A percentile compares a stretch with the other conserved stretches of the same genome.
These are phyloP conservation scores for Cerrena zonata DNA, from an alignment of 1,284 basidiomycete species.

Conservation along the genomic window DNA sequence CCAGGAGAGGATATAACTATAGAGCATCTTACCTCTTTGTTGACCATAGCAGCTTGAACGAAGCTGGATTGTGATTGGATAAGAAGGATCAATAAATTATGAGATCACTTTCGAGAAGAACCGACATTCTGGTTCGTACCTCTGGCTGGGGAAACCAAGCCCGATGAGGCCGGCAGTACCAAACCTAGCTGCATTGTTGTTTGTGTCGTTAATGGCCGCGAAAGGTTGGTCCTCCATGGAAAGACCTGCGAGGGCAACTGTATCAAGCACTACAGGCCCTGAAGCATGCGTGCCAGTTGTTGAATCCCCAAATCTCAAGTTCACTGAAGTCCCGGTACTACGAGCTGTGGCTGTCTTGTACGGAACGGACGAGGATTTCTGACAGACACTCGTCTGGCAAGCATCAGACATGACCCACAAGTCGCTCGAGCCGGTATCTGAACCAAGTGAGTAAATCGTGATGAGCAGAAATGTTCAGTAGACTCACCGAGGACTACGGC, in stretches of 20 bases:
- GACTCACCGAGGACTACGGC: conserved; percentile 25
- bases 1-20: neutral
- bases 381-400: conserved; percentile 21
- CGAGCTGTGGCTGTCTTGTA: conserved; percentile 23
- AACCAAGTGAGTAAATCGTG: neutral
- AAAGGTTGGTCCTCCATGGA: conserved; percentile 30
- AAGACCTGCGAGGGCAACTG: conserved; percentile 33
- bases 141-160: conserved; percentile 33
- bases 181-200: conserved; percentile 31
- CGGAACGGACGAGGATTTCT: conserved; percentile 16
- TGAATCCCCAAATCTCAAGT: conserved; percentile 33
- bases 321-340: conserved; percentile 25
- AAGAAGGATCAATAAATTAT: neutral
- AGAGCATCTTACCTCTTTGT: conserved; percentile 21
- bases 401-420: conserved; percentile 27
- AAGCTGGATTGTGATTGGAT: conserved; percentile 23
- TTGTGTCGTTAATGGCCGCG: conserved; percentile 31
- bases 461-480: neutral
- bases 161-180: conserved; percentile 37
- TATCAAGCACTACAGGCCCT: conserved; percentile 33
- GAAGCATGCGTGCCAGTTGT: conserved; percentile 31
- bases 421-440: conserved; percentile 31
- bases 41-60: conserved; percentile 35
- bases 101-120: neutral
- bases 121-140: conserved; percentile 21